These are phyloP conservation scores for Salix arbutifolia DNA, from an alignment of 345 rosid genomes.

Conservation along the genomic window DNA sequence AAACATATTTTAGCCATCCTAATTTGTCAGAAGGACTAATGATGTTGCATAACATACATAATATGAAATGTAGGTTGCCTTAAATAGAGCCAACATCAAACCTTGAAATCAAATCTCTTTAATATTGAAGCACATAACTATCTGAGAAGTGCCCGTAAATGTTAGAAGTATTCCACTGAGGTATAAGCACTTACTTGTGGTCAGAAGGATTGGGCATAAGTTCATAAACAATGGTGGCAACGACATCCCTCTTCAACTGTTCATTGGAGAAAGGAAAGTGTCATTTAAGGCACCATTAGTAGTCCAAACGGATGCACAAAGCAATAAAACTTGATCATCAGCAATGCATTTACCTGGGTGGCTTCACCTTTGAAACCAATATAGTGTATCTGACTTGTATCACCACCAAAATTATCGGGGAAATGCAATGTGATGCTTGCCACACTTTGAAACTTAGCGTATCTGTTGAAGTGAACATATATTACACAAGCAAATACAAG, in stretches of 20 bases:
- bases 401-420: conserved; percentile 88
- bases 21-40: neutral
- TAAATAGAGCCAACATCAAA: neutral
- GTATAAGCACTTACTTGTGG: conserved; percentile 73
- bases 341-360: conserved; percentile 56
- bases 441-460: conserved; percentile 83
- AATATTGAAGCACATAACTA: neutral
- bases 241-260: conserved; percentile 91
- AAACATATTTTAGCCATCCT: neutral
- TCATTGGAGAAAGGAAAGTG: conserved; percentile 12
- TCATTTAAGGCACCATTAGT: conserved; percentile 7
- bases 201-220: conserved; percentile 92
- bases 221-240: conserved; percentile 88
- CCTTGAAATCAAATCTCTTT: neutral
- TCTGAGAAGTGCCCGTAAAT: neutral
- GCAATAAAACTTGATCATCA: conserved; percentile 13
- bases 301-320: neutral
- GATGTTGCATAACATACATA: neutral
- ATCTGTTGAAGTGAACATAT: conserved; percentile 38
- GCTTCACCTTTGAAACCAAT: conserved; percentile 99
- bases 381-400: conserved; percentile 67
- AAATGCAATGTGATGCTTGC: conserved; percentile 90
- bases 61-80: neutral
- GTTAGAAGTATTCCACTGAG: neutral
- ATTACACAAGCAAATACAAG: conserved; percentile 8